These are phyloP conservation scores for Aspergillus sojae DNA, from an alignment of 2,329 filamentous ascomycete genomes.

Conservation along the genomic window DNA sequence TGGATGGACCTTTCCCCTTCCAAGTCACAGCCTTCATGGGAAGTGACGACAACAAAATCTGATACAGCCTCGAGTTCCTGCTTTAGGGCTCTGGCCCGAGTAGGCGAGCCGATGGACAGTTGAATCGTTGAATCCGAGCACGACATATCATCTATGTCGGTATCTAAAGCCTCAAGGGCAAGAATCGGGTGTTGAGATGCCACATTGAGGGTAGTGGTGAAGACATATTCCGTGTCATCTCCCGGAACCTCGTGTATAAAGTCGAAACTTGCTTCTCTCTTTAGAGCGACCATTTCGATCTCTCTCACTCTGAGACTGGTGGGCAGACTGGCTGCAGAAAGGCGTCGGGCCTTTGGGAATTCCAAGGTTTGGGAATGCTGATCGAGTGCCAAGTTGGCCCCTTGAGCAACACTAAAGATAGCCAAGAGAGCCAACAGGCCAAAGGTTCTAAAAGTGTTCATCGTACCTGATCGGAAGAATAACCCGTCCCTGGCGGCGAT, in stretches of 20 bases:
- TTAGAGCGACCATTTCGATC: background rate
- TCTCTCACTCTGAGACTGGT: background rate
- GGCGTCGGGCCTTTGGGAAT: background rate
- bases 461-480: background rate
- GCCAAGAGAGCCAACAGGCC: background rate
- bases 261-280: slow-evolving; percentile 1
- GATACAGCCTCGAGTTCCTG: slow-evolving; percentile 11
- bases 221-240: slow-evolving; percentile 9
- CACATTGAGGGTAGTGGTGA: slow-evolving; percentile 14
- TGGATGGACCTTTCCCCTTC: slow-evolving; percentile 22
- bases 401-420: background rate
- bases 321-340: background rate
- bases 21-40: slow-evolving; percentile 22
- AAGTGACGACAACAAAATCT: slow-evolving; percentile 21
- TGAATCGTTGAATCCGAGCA: background rate
- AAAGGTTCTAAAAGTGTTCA: background rate
- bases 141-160: slow-evolving; percentile 5
- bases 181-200: slow-evolving; percentile 16
- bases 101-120: background rate
- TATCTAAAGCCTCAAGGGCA: slow-evolving; percentile 17
- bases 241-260: slow-evolving; percentile 5
- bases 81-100: slow-evolving; percentile 2
- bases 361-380: background rate
- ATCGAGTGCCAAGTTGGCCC: background rate
- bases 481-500: background rate